Conservation (phyloP, 345 rosid genomes). For the Murraya paniculata region DNA sequence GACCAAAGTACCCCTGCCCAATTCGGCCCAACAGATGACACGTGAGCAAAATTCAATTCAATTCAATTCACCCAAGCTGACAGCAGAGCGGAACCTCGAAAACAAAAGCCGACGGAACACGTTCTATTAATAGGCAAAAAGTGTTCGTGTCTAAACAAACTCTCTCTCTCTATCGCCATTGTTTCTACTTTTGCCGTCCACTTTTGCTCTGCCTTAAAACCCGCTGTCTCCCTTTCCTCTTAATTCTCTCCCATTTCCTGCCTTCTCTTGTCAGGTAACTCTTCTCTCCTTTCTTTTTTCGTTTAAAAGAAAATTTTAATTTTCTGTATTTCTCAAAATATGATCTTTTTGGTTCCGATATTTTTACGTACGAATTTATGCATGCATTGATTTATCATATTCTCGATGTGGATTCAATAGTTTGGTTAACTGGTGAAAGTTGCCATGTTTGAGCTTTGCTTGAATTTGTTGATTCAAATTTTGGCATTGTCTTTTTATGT, state of each 20-base stretch:
- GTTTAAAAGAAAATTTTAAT: neutral
- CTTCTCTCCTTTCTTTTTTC: neutral
- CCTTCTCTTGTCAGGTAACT: slow-evolving; percentile 17
- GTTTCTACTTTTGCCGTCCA: neutral
- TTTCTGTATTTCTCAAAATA: neutral
- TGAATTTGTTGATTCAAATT: neutral
- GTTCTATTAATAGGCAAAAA: neutral
- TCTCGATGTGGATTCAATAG: neutral
- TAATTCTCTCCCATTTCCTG: slow-evolving; percentile 1
- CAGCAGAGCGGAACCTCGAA: neutral
- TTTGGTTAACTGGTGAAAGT: neutral
- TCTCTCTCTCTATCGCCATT: neutral
- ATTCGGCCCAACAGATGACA: neutral
- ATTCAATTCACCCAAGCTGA: neutral
- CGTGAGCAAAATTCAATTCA: neutral
- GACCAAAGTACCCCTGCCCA: neutral
- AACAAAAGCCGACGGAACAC: too few relatives aligned
- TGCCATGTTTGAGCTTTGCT: neutral
- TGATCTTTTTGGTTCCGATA: neutral
- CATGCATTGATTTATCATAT: neutral
- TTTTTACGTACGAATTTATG: neutral
- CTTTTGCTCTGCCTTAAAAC: slow-evolving; percentile 5
- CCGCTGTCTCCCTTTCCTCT: neutral
- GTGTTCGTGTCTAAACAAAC: neutral
- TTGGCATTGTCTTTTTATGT: neutral